Conservation (phyloP, 1,284 basidiomycete species). For the Marasmius tenuissimus region DNA sequence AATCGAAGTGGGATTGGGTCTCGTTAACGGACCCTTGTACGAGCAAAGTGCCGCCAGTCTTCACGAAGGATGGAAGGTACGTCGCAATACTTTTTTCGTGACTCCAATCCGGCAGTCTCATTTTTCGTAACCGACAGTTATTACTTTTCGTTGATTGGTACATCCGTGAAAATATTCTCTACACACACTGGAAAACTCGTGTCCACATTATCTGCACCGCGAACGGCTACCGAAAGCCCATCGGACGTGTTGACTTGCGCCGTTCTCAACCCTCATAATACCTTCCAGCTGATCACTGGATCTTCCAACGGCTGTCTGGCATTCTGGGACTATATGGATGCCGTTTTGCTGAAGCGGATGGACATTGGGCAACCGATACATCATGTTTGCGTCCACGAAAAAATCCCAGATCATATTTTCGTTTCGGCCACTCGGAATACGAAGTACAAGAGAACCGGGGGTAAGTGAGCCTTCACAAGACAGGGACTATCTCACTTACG, state of each 20-base stretch:
- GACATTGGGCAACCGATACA: slow-evolving; percentile 71
- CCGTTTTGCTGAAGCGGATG: slow-evolving; percentile 74
- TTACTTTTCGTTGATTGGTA: slow-evolving; percentile 81
- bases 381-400: slow-evolving; percentile 68
- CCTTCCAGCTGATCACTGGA: slow-evolving; percentile 87
- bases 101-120: slow-evolving; percentile 4
- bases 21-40: slow-evolving; percentile 71
- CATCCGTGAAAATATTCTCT: slow-evolving; percentile 82
- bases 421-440: slow-evolving; percentile 57
- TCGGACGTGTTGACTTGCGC: slow-evolving; percentile 71
- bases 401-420: slow-evolving; percentile 69
- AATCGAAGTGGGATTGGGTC: slow-evolving; percentile 65
- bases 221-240: slow-evolving; percentile 38
- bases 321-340: slow-evolving; percentile 95
- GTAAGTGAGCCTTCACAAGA: slow-evolving; percentile 34
- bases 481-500: neutral
- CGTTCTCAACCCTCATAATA: slow-evolving; percentile 82
- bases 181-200: slow-evolving; percentile 74
- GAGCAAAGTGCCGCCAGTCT: slow-evolving; percentile 69
- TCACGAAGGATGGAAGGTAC: slow-evolving; percentile 86
- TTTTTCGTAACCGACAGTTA: slow-evolving; percentile 51
- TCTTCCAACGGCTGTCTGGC: slow-evolving; percentile 84
- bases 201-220: slow-evolving; percentile 70
- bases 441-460: slow-evolving; percentile 43
- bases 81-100: slow-evolving; percentile 25